phyloP scores from a whole-genome alignment of 768 basidiomycete genomes.

The Tricholoma sp. region DNA sequence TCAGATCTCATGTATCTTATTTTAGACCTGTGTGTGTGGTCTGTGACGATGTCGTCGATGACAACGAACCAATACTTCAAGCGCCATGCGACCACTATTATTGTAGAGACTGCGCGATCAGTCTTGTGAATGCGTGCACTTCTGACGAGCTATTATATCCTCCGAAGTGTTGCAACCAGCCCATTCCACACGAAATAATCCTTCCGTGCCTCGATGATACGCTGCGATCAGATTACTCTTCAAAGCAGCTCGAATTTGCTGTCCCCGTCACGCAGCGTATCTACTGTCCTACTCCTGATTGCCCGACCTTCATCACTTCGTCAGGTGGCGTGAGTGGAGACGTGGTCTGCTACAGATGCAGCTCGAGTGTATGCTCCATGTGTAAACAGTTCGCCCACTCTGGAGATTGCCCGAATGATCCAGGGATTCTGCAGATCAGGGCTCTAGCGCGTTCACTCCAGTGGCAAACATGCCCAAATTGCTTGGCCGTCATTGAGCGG shows the following conservation, averaged over 20 bases:
- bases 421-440: conserved; percentile 34
- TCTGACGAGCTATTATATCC: conserved; percentile 38
- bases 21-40: neutral
- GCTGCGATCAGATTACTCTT: conserved; percentile 2
- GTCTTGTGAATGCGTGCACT: conserved; percentile 28
- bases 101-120: conserved; percentile 27
- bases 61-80: neutral
- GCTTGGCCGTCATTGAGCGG: conserved; percentile 52
- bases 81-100: conserved; percentile 35
- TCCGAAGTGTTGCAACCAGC: conserved; percentile 32
- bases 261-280: conserved; percentile 11
- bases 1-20: neutral
- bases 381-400: conserved; percentile 48
- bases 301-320: conserved; percentile 38
- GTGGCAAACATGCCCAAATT: conserved; percentile 65
- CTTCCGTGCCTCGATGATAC: conserved; percentile 2
- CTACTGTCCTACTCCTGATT: conserved; percentile 28
- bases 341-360: conserved; percentile 38
- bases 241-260: conserved; percentile 12
- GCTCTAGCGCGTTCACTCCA: conserved; percentile 38
- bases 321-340: conserved; percentile 10
- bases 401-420: conserved; percentile 37
- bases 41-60: neutral
- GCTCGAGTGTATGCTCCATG: conserved; percentile 32
- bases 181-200: conserved; percentile 18